These are phyloP conservation scores for Suillus sp. DNA, from an alignment of 768 basidiomycete genomes.

Conservation along the genomic window DNA sequence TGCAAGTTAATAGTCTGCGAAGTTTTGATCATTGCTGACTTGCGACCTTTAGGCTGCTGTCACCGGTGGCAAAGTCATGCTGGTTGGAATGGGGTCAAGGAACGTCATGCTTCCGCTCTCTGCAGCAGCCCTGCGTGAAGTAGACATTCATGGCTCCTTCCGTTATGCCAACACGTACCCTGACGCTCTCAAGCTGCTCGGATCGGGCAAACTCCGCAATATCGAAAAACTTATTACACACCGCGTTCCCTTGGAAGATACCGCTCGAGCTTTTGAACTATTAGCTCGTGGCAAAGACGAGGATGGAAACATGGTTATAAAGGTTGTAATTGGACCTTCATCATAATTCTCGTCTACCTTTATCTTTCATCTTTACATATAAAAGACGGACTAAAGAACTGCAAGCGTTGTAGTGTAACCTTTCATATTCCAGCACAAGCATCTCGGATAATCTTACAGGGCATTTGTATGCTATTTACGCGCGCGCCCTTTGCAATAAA, in stretches of 20 bases:
- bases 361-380: constrained; percentile 7
- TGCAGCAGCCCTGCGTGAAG: constrained; percentile 81
- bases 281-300: constrained; percentile 78
- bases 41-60: constrained; percentile 62
- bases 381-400: constrained; percentile 14
- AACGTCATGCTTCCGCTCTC: constrained; percentile 83
- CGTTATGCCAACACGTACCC: constrained; percentile 90
- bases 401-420: constrained; percentile 13
- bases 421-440: constrained; percentile 17
- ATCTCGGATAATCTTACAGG: constrained; percentile 8
- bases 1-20: constrained; percentile 51
- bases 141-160: constrained; percentile 92
- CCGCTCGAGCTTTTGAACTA: constrained; percentile 79
- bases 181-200: constrained; percentile 75
- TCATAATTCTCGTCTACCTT: neutral
- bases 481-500: neutral
- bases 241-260: constrained; percentile 64
- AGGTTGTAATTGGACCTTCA: constrained; percentile 74
- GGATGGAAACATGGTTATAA: constrained; percentile 80
- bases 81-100: constrained; percentile 94
- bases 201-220: constrained; percentile 62
- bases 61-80: constrained; percentile 87
- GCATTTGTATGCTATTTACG: constrained; percentile 24
- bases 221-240: constrained; percentile 81
- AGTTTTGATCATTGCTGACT: constrained; percentile 19